phyloP scores from a whole-genome alignment of 768 basidiomycete genomes.

The Mycena alexandri region DNA sequence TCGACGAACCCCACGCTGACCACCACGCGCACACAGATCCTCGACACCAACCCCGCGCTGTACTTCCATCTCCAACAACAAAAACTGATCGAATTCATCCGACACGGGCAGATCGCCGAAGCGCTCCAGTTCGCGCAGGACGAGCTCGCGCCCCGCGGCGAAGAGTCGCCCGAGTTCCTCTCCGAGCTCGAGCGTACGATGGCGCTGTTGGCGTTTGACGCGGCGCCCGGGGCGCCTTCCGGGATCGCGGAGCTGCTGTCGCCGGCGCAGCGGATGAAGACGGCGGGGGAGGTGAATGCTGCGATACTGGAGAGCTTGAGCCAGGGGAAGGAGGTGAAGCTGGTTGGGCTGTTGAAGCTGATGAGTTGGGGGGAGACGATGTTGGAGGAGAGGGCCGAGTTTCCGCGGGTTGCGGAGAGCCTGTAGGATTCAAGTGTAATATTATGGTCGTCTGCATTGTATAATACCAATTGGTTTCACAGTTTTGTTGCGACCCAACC shows the following conservation, averaged over 20 bases:
- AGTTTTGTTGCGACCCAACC: too few species aligned
- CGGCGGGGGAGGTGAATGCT: conserved; percentile 96
- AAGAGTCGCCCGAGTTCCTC: conserved; percentile 94
- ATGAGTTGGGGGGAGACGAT: conserved; percentile 90
- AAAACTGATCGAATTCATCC: conserved; percentile 94
- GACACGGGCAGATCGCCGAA: conserved; percentile 80
- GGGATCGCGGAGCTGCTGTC: conserved; percentile 85
- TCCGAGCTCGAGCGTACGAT: conserved; percentile 94
- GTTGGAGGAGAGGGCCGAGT: conserved; percentile 82
- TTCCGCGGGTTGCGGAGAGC: conserved; percentile 59
- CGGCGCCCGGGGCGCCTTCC: conserved; percentile 68
- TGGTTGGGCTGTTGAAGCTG: conserved; percentile 84
- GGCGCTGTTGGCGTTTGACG: conserved; percentile 89
- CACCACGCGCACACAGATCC: conserved; percentile 78
- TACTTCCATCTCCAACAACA: conserved; percentile 98
- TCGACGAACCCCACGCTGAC: conserved; percentile 38
- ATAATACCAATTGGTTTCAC: too few species aligned
- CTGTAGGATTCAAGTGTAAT: conserved; percentile 2
- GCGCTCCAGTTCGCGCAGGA: conserved; percentile 93
- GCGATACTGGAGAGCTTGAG: conserved; percentile 94
- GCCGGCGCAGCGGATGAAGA: conserved; percentile 90
- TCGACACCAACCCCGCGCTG: conserved; percentile 93
- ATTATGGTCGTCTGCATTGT: conserved; percentile 3
- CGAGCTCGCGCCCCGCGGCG: conserved; percentile 94
- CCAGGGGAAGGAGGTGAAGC: conserved; percentile 93